Percentiles rank a stretch among this genome's conserved stretches.
Conservation (phyloP, 441 rosid species). For the Croton setiger region DNA sequence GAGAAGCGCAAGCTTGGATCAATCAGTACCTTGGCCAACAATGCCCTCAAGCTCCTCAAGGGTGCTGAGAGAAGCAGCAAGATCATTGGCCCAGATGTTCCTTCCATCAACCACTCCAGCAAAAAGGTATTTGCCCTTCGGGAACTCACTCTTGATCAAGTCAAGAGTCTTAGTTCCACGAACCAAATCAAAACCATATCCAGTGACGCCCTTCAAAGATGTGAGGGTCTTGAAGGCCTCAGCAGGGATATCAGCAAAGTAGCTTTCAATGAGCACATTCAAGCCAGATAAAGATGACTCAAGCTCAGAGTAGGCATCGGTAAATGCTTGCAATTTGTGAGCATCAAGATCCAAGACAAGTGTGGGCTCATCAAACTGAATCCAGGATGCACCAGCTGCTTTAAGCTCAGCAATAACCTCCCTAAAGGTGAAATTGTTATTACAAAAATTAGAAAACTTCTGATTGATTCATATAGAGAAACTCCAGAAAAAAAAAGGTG, state of each 20-base stretch:
- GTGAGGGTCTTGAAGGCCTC: conserved; percentile 78
- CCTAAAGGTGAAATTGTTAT: conserved; percentile 37
- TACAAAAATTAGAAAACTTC: conserved; percentile 18
- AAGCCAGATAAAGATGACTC: conserved; percentile 80
- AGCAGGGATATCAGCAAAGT: conserved; percentile 89
- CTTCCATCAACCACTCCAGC: conserved; percentile 99
- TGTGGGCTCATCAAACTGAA: conserved; percentile 93
- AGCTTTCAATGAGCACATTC: conserved; percentile 84
- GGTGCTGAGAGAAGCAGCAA: conserved; percentile 65
- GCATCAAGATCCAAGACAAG: conserved; percentile 87
- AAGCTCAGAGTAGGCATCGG: conserved; percentile 67
- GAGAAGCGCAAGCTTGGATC: conserved; percentile 7
- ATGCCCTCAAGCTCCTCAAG: conserved; percentile 60
- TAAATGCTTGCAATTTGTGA: conserved; percentile 76
- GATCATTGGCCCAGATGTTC: conserved; percentile 98
- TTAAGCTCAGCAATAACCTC: conserved; percentile 90
- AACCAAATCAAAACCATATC: conserved; percentile 81
- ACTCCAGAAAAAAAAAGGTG: not conserved
- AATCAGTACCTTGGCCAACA: conserved; percentile 71
- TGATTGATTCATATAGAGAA: conserved; percentile 1
- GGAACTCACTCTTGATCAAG: conserved; percentile 75
- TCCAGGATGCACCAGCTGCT: conserved; percentile 94
- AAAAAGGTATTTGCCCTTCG: conserved; percentile 77
- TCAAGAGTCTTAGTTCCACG: conserved; percentile 86
- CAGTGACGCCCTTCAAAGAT: conserved; percentile 86